Percentiles rank a stretch among this genome's conserved stretches.
Conservation (phyloP, 1,284 basidiomycete species). For the Sporisorium scitamineum region DNA sequence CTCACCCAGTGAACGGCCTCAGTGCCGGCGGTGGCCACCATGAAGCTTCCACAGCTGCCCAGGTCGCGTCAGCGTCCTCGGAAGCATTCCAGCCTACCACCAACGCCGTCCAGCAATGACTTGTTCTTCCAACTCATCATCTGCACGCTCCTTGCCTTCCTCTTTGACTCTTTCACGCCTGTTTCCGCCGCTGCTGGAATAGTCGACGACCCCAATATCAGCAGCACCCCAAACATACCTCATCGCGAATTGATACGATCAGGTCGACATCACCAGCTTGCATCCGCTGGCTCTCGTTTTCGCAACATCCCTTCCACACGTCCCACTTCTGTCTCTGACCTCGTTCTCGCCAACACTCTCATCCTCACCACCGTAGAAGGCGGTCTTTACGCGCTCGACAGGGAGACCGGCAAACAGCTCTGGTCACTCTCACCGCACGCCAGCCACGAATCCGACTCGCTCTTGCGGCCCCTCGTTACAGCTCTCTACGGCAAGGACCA, state of each 20-base stretch:
- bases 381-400: slow-evolving; percentile 85
- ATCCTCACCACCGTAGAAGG: slow-evolving; percentile 90
- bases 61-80: slow-evolving; percentile 34
- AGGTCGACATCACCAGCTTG: slow-evolving; percentile 15
- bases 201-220: slow-evolving; percentile 20
- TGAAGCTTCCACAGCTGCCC: slow-evolving; percentile 28
- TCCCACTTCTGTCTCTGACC: slow-evolving; percentile 66
- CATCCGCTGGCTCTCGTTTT: slow-evolving; percentile 33
- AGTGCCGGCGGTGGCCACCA: slow-evolving; percentile 19
- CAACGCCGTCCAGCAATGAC: not conserved
- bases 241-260: slow-evolving; percentile 32
- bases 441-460: slow-evolving; percentile 46
- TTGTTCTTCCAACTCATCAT: slow-evolving; percentile 44
- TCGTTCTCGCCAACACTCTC: slow-evolving; percentile 80
- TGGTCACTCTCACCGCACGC: slow-evolving; percentile 56
- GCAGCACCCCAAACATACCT: slow-evolving; percentile 13
- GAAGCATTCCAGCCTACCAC: not conserved
- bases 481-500: slow-evolving; percentile 57
- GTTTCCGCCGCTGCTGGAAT: slow-evolving; percentile 13
- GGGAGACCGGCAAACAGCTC: slow-evolving; percentile 75
- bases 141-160: slow-evolving; percentile 25
- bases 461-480: slow-evolving; percentile 57
- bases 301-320: slow-evolving; percentile 26
- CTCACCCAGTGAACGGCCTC: slow-evolving; percentile 18
- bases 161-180: slow-evolving; percentile 27